phyloP scores from a whole-genome alignment of 148 eudicot species.

The Camellia japonica region DNA sequence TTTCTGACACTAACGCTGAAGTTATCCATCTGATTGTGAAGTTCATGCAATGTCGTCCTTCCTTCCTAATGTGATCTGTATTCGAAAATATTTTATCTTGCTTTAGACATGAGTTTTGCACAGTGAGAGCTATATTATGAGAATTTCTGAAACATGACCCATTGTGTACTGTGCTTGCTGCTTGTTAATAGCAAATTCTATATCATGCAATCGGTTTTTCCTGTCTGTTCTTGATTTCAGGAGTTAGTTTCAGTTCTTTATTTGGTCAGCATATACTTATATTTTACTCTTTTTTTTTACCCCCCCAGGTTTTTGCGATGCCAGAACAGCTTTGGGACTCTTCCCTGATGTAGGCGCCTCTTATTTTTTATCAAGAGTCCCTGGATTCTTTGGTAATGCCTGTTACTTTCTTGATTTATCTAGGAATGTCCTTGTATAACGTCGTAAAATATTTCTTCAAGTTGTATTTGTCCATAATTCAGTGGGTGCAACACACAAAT shows the following conservation, averaged over 20 bases:
- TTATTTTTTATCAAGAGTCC: constrained; percentile 80
- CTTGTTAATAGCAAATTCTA: neutral
- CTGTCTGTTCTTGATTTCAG: neutral
- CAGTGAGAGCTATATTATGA: neutral
- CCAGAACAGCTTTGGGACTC: constrained; percentile 97
- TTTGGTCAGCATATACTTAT: neutral
- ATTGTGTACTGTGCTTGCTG: neutral
- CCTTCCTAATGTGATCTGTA: neutral
- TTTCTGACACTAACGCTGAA: neutral
- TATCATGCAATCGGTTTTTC: neutral
- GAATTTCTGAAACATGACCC: neutral
- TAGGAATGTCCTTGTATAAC: neutral
- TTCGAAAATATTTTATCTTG: no score
- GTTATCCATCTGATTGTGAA: neutral
- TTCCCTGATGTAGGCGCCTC: constrained; percentile 97
- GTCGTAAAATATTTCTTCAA: neutral
- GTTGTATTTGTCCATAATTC: neutral
- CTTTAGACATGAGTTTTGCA: neutral
- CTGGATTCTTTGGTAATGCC: constrained; percentile 85
- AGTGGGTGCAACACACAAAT: neutral
- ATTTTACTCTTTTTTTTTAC: neutral
- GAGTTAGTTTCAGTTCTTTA: neutral
- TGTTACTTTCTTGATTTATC: constrained; percentile 8
- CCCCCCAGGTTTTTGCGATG: constrained; percentile 85
- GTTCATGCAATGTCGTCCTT: neutral